Base-by-base conservation (phyloP, 495 filamentous ascomycete genomes). In the Usnea hakonensis region DNA sequence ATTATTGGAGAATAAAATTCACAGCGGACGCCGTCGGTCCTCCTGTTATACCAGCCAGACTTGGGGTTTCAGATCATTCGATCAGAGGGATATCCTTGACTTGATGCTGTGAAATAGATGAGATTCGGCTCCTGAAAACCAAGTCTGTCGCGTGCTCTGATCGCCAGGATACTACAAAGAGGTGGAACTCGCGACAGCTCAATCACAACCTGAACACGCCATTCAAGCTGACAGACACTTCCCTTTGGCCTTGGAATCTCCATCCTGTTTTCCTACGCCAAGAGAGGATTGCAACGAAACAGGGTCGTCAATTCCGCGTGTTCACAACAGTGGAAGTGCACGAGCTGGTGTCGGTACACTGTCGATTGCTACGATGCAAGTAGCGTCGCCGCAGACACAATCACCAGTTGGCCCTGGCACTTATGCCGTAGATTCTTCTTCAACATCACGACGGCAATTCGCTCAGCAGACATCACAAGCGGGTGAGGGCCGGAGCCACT, bases 351-450 rank as follows among this genome's bases (percentile, higher is more conserved):
- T 38, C 32, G 41, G 33, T 30, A 38, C 60, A 33, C 9, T 41
- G 41, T 57, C 79, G 70, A 79, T 79, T 67, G 80, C 79, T 75
- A 79, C 81, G 64, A 72, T 84, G 67, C 83, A 85, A 67, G 68
- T 80, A 61, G 74, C 76, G 63, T 76, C 78, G 62, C 81, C 80
- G 65, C 80, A 80, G 63, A 72, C 79, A 61, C 74, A 76, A 58
- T 71, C 79, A 53, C 68, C 77, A 60, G 70, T 81, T 55, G 65
- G 75, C 40, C 71, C 81, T 52, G 74, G 74, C 58, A 69, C 80
- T 21, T 76, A 79, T 37, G 74, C 79, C 44, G 74, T 77, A 28
- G 71, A 74, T 32, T 46, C 76, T 21, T 70, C 77, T 21, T 73
- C 77, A 21, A 67, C 78, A 32, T 71, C 78, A 53, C 77, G 76